Conservation (phyloP, 2,329 filamentous ascomycete genomes). For the Ophiostoma perfectum region DNA sequence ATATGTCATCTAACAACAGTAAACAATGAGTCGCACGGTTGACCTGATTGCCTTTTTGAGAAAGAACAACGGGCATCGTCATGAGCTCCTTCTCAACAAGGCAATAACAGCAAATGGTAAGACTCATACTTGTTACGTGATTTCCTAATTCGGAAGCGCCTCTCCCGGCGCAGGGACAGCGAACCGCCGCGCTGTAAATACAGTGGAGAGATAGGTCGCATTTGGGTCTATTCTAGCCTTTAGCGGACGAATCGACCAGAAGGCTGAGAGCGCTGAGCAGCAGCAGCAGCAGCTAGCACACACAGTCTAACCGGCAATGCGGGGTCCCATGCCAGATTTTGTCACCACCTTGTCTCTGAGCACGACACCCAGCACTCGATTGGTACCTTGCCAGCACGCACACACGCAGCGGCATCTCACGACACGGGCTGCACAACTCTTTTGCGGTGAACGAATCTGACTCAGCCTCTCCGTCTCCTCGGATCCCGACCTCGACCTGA, state of each 20-base stretch:
- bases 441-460: neutral
- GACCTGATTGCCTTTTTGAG: neutral
- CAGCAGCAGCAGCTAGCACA: neutral
- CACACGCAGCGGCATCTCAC: neutral
- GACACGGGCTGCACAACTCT: neutral
- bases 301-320: neutral
- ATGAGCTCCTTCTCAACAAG: neutral
- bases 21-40: neutral
- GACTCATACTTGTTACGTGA: neutral
- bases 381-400: too few species aligned
- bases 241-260: neutral
- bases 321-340: conserved; percentile 11
- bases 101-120: neutral
- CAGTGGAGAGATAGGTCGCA: neutral
- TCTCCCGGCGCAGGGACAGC: too few species aligned
- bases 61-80: neutral
- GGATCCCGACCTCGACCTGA: neutral
- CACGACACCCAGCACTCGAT: conserved; percentile 1
- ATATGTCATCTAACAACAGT: neutral
- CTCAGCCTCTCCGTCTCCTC: neutral
- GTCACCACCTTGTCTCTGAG: neutral
- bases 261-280: neutral
- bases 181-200: too few species aligned
- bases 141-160: conserved; percentile 10
- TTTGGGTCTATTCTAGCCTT: conserved; percentile 1